Conservation (phyloP, 805 yeast species). For the Candida ovalis region DNA sequence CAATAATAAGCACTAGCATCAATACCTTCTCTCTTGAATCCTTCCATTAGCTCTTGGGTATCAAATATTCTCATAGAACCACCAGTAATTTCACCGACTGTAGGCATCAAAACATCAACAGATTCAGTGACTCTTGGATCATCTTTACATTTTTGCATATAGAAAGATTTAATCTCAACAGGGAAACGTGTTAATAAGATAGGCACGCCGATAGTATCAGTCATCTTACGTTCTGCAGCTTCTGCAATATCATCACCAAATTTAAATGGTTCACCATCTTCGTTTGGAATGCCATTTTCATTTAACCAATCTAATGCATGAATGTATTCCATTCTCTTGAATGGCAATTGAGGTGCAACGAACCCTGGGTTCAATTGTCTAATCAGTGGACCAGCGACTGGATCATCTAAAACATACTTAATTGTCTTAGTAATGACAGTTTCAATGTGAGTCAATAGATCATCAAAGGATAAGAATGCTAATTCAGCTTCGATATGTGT, state of each 20-base stretch:
- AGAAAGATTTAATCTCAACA: slow-evolving; percentile 93
- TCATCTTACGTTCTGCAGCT: slow-evolving; percentile 99
- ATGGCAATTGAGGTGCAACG: slow-evolving; percentile 77
- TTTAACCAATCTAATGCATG: slow-evolving; percentile 95
- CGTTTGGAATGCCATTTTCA: slow-evolving; percentile 91
- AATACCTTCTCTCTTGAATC: slow-evolving; percentile 90
- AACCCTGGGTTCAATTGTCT: slow-evolving; percentile 92
- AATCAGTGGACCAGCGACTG: slow-evolving; percentile 85
- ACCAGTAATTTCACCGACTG: slow-evolving; percentile 98
- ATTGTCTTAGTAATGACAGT: slow-evolving; percentile 64
- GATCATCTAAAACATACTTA: slow-evolving; percentile 79
- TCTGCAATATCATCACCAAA: slow-evolving; percentile 99
- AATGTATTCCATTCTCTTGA: slow-evolving; percentile 85
- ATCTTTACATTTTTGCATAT: slow-evolving; percentile 90
- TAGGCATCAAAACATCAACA: slow-evolving; percentile 98
- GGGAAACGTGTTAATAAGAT: slow-evolving; percentile 94
- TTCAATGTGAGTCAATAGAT: slow-evolving; percentile 82
- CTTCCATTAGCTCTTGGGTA: slow-evolving; percentile 78
- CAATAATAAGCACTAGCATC: slow-evolving; percentile 85
- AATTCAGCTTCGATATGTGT: slow-evolving; percentile 97
- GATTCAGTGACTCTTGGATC: slow-evolving; percentile 96
- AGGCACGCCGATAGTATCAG: slow-evolving; percentile 90
- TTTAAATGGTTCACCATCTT: slow-evolving; percentile 87
- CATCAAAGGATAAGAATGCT: slow-evolving; percentile 83
- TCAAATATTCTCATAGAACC: slow-evolving; percentile 96